Evolutionary conservation across 306 rosid species (phyloP).

Genomic region (Notholithocarpus densiflorus): DNA sequence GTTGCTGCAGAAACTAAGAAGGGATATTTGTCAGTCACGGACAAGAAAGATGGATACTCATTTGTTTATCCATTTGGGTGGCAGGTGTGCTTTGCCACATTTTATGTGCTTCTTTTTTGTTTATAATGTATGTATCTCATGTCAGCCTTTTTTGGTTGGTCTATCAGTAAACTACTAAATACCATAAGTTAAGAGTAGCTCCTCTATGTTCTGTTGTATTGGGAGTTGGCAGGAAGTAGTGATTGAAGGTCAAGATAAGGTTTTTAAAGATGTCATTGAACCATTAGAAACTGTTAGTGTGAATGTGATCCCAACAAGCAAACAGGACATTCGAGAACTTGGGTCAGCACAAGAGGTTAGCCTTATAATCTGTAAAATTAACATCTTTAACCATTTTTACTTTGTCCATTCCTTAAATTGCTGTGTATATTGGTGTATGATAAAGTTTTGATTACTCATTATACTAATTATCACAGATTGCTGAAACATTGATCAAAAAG

Average conservation of each 20-base stretch:
- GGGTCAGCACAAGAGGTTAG: slow-evolving; percentile 79
- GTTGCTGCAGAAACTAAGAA: slow-evolving; percentile 96
- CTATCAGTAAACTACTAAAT: slow-evolving; percentile 11
- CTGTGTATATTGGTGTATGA: not conserved
- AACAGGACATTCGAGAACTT: slow-evolving; percentile 77
- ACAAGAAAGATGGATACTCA: slow-evolving; percentile 82
- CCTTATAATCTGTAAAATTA: not conserved
- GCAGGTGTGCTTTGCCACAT: slow-evolving; percentile 59
- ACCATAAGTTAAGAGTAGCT: slow-evolving; percentile 23
- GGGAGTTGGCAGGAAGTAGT: slow-evolving; percentile 69
- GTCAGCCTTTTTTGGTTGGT: slow-evolving; percentile 10
- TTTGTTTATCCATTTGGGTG: slow-evolving; percentile 94
- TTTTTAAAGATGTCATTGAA: slow-evolving; percentile 92
- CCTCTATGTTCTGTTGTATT: slow-evolving; percentile 20
- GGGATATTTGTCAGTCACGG: slow-evolving; percentile 65
- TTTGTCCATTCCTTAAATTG: not conserved
- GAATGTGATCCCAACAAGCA: slow-evolving; percentile 59
- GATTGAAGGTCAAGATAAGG: slow-evolving; percentile 95
- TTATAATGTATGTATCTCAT: slow-evolving; percentile 12
- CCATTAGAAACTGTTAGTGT: slow-evolving; percentile 90
- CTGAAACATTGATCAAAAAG: slow-evolving; percentile 70
- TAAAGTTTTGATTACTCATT: not conserved
- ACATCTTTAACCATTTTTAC: not conserved
- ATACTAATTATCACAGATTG: slow-evolving; percentile 52
- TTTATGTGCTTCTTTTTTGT: slow-evolving; percentile 15